Evolutionary conservation across 2,329 filamentous ascomycete genomes (phyloP).

Genomic region (Sarocladiaceae sp.): DNA sequence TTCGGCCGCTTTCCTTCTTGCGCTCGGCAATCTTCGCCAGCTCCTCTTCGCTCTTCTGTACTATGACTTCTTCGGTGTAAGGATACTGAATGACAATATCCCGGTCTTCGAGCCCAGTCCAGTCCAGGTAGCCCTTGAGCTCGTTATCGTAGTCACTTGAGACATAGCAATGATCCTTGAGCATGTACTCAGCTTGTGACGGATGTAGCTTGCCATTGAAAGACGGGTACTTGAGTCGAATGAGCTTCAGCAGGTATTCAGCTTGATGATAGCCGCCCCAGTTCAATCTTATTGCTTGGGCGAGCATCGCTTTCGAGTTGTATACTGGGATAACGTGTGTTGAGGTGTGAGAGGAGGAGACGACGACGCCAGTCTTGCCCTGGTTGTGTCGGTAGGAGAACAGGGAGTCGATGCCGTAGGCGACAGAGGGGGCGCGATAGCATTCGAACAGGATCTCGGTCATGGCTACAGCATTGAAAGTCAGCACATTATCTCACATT

Average conservation of each 20-base stretch:
- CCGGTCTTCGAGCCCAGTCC: slow-evolving; percentile 84
- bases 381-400: slow-evolving; percentile 94
- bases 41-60: slow-evolving; percentile 93
- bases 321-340: slow-evolving; percentile 94
- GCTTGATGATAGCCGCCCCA: slow-evolving; percentile 90
- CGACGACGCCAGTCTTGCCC: slow-evolving; percentile 77
- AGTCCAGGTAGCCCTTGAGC: slow-evolving; percentile 71
- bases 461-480: slow-evolving; percentile 60
- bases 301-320: slow-evolving; percentile 75
- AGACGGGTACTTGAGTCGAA: slow-evolving; percentile 84
- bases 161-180: slow-evolving; percentile 85
- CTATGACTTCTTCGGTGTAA: slow-evolving; percentile 81
- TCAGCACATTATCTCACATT: slow-evolving; percentile 14
- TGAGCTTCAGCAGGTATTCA: slow-evolving; percentile 85
- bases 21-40: slow-evolving; percentile 84
- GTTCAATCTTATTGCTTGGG: slow-evolving; percentile 81
- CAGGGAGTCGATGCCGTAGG: slow-evolving; percentile 92
- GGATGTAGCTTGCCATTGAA: slow-evolving; percentile 82
- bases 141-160: slow-evolving; percentile 79
- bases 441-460: slow-evolving; percentile 96
- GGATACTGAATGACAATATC: slow-evolving; percentile 89
- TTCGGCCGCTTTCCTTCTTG: slow-evolving; percentile 86
- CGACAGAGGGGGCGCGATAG: slow-evolving; percentile 82
- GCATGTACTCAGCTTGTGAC: slow-evolving; percentile 80
- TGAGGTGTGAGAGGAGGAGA: slow-evolving; percentile 87